These are phyloP conservation scores for Poa pratensis DNA, from an alignment of 176 grass and related monocot species.

Conservation along the genomic window DNA sequence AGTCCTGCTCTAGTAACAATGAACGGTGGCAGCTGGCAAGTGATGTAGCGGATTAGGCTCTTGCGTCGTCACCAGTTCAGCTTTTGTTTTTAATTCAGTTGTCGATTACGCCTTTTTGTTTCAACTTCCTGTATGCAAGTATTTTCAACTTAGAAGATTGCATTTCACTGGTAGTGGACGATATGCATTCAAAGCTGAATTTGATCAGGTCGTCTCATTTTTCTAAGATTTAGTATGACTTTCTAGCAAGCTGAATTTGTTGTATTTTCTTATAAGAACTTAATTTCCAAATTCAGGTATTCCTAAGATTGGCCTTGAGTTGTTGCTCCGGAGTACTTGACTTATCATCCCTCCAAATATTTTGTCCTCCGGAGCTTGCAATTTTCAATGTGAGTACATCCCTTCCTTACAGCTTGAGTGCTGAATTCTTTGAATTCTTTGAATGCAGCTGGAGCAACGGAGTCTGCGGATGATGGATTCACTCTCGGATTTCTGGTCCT, in stretches of 20 bases:
- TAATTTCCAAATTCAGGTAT: constrained; percentile 34
- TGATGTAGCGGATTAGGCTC: constrained; percentile 15
- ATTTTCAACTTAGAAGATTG: constrained; percentile 81
- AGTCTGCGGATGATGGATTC: too few relatives aligned
- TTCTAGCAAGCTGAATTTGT: background rate
- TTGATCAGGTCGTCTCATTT: constrained; percentile 66
- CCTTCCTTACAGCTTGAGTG: background rate
- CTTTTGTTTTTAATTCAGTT: constrained; percentile 18
- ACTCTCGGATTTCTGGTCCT: too few relatives aligned
- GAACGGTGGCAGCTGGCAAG: too few relatives aligned
- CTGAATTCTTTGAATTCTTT: background rate
- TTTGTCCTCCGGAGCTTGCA: constrained; percentile 66
- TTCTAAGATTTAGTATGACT: background rate
- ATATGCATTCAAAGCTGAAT: constrained; percentile 80
- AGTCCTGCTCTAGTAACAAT: constrained; percentile 46
- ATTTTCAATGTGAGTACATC: constrained; percentile 61
- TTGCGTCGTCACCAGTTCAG: background rate
- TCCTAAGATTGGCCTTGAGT: too few relatives aligned
- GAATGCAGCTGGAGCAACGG: too few relatives aligned
- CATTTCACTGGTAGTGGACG: constrained; percentile 67
- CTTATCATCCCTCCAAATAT: constrained; percentile 75
- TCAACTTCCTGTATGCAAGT: constrained; percentile 49
- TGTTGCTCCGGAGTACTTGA: constrained; percentile 53
- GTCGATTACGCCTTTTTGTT: background rate
- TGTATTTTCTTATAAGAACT: background rate